Conservation (phyloP, 2,329 filamentous ascomycete species). For the Neofusicoccum sp. region DNA sequence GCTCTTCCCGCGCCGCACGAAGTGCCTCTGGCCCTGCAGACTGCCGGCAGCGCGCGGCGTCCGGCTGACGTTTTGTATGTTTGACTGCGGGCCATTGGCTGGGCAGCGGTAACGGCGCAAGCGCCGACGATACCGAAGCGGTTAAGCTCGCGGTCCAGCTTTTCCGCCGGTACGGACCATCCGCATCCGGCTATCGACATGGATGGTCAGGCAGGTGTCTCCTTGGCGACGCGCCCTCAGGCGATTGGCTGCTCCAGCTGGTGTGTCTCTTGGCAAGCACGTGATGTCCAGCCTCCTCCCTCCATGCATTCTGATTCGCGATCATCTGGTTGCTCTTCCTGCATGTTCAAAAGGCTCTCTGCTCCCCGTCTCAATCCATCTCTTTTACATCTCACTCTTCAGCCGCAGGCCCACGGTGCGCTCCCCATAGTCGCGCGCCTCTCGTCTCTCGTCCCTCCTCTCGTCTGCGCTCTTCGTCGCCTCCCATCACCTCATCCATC, state of each 20-base stretch:
- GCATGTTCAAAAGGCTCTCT: constrained; percentile 32
- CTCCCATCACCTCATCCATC: constrained; percentile 19
- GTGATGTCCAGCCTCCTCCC: constrained; percentile 9
- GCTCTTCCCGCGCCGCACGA: neutral
- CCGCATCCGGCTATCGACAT: neutral
- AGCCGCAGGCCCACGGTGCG: constrained; percentile 22
- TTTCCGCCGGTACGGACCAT: neutral
- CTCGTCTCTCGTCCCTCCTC: constrained; percentile 21
- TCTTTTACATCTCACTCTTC: constrained; percentile 36
- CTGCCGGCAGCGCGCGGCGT: neutral
- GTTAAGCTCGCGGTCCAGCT: neutral
- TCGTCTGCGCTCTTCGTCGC: constrained; percentile 22
- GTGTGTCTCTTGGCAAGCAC: neutral
- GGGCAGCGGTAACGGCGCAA: neutral
- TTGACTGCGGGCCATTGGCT: neutral
- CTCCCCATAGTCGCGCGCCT: constrained; percentile 5
- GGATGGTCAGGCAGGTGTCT: neutral
- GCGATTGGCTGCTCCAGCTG: constrained; percentile 2
- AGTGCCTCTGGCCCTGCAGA: neutral
- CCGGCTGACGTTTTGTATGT: constrained; percentile 8
- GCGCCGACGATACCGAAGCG: constrained; percentile 2
- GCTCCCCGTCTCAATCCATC: constrained; percentile 31
- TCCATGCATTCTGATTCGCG: constrained; percentile 14
- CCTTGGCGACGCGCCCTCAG: neutral
- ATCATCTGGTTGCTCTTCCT: constrained; percentile 11